Base-by-base conservation (phyloP, 495 filamentous ascomycete genomes). In the Neurospora sp. region DNA sequence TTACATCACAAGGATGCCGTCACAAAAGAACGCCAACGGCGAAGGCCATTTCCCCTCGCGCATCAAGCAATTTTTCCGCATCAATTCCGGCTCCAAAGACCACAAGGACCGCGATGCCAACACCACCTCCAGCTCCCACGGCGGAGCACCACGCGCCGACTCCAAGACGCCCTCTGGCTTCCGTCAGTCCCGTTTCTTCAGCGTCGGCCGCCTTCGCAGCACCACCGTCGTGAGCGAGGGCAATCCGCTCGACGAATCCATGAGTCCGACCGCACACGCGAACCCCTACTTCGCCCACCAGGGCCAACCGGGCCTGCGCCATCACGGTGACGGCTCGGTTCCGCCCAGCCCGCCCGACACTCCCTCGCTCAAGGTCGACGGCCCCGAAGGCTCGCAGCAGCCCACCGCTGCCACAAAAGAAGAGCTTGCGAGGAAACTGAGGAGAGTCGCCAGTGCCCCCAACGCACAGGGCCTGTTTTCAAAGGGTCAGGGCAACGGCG, bases 281-380 rank as follows among this genome's bases (percentile, higher is more conserved):
- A 99, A 99, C 79, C 96, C 96, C 4, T 99, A 99, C 79, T 99
- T 99, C 81, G 92, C 90, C 69, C 96, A 98, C 81, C 96, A 99
- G 80, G 96, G 96, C 71, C 95, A 94, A 73, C 96, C 96, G 22
- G 90, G 92, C 70, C 83, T 98, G 75, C 89, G 96, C 75, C 96
- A 99, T 83, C 94, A 94, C 82, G 96, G 98, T 81, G 93, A 97
- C 48, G 92, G 91, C 78, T 97, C 93, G 76, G 92, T 96, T n/a
- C 96, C 96, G 31, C 94, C 94, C 1, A 97, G 94, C 44, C 96
- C 96, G n/a, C 94, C 96, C 37, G 94, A 97, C 82, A 96, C 94
- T 5, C 96, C 96, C 61, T 87, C 83, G 40, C 83, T 92, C 74
- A 92, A 92, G 83, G 86, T 93, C 39, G 87, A 91, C 68, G 90